Base-by-base conservation (phyloP, 225 moss, liverwort and hornwort species). In the Straminergon stramineum region DNA sequence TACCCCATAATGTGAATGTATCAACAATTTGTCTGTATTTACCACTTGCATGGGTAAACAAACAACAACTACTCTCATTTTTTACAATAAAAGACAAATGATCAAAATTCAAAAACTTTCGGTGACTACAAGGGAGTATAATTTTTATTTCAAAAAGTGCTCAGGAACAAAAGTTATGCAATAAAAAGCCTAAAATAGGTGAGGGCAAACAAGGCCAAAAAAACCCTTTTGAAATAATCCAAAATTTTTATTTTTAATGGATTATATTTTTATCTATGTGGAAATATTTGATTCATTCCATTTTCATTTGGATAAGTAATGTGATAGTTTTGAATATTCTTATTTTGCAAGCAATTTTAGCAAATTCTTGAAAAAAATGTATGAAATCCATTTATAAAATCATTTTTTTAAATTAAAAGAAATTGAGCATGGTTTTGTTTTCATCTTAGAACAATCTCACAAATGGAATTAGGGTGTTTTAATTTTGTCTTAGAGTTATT, bases 101-200 rank as follows among this genome's bases (percentile, higher is more conserved):
- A 2, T 61, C 10, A 61, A 61, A 61, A 60, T 23, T 60, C 60
- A 61, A 24, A 61, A 61, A 26, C n/a, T 24, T 61, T 5, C 7
- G 26, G 10, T 60, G 23, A 22, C 23, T 48, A 48, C 48, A 48
- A 2, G 4, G 5, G 17, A 34, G 5, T 34, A 17, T 17, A 65
- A 32, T 67, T 68, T 64, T 69, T n/a, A 22, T 69, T 69, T 69
- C 13, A 69, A n/a, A 22, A 4, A 22, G 7, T n/a, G 7, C 13
- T 2, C 1, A 2, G 7, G 13, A n/a, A 13, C 2, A n/a, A 68
- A 37, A n/a, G 0, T 12, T n/a, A 22, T 5, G 22, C 69, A 1
- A 22, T 4, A 22, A n/a, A 12, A n/a, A n/a, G 6, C 6, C 37
- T 6, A 11, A 68, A 11, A 68, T 2, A 37, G 6, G 21, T 6